Percentiles rank a stretch among this genome's conserved stretches.
These are phyloP conservation scores for Ceratobasidium papillatum DNA, from an alignment of 1,284 basidiomycete species.

Conservation along the genomic window DNA sequence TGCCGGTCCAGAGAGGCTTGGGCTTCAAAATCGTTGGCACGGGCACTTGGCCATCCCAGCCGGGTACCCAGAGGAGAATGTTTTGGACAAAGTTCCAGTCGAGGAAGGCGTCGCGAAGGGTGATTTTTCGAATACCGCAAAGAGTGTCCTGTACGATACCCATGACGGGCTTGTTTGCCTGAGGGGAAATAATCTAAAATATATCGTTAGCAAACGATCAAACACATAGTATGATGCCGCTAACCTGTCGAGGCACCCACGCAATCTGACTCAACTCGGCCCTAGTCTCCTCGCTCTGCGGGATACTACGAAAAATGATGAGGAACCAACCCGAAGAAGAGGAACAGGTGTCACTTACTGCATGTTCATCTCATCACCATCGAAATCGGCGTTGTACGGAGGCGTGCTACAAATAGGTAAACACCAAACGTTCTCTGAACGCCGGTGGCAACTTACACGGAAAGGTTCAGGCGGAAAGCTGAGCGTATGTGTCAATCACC, in stretches of 20 bases:
- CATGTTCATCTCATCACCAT: constrained; percentile 99
- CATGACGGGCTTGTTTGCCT: constrained; percentile 99
- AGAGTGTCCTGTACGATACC: constrained; percentile 99
- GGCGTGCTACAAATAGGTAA: constrained; percentile 67
- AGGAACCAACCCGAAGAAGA: background rate
- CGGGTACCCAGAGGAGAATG: constrained; percentile 95
- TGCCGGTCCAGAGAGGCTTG: constrained; percentile 97
- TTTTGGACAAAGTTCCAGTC: constrained; percentile 97
- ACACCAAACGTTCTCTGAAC: constrained; percentile 43
- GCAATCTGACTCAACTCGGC: constrained; percentile 98
- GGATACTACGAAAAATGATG: constrained; percentile 67
- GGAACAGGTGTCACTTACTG: too few relatives aligned
- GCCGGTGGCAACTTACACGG: constrained; percentile 73
- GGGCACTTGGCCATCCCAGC: constrained; percentile 95
- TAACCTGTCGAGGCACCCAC: constrained; percentile 95
- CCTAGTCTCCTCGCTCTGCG: constrained; percentile 98
- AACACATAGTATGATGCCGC: constrained; percentile 12
- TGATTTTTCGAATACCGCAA: constrained; percentile 97
- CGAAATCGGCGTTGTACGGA: constrained; percentile 97
- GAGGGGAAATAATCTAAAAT: constrained; percentile 93
- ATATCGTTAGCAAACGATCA: background rate
- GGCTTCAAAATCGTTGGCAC: constrained; percentile 96
- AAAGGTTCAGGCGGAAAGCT: constrained; percentile 97
- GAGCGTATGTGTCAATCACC: constrained; percentile 42
- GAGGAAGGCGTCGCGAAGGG: constrained; percentile 91